Percentiles rank a stretch among this genome's conserved stretches.
These are phyloP conservation scores for Boehmeria nivea DNA, from an alignment of 306 rosid genomes.

Conservation along the genomic window DNA sequence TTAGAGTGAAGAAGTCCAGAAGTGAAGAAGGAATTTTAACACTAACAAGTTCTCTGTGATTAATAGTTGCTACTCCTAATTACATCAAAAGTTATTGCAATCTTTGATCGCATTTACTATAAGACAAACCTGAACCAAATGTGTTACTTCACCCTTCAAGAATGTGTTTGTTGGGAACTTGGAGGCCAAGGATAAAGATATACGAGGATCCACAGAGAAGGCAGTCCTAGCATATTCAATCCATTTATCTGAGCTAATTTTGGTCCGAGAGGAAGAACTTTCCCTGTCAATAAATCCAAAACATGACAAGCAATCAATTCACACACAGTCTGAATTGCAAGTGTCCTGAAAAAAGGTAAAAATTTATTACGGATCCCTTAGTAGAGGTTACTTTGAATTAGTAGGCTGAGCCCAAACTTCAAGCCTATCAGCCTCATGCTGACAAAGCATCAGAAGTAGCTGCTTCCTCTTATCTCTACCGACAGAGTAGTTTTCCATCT, in stretches of 20 bases:
- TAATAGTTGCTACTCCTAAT: no score
- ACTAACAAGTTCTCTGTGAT: no score
- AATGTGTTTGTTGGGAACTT: slow-evolving; percentile 77
- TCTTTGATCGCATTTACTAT: slow-evolving; percentile 8
- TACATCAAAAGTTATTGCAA: slow-evolving; percentile 18
- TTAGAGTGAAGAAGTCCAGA: no score
- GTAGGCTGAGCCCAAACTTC: slow-evolving; percentile 98
- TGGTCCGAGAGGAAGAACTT: slow-evolving; percentile 52
- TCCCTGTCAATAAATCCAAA: slow-evolving; percentile 41
- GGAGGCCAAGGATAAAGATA: slow-evolving; percentile 72
- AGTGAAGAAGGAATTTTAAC: no score
- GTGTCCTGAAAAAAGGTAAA: not conserved
- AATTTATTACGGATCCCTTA: not conserved
- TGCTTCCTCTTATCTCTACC: slow-evolving; percentile 88
- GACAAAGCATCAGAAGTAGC: slow-evolving; percentile 86
- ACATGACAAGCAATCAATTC: slow-evolving; percentile 2
- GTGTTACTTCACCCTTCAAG: slow-evolving; percentile 81
- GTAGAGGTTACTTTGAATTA: slow-evolving; percentile 66
- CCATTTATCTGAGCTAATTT: slow-evolving; percentile 87
- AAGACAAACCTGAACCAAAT: slow-evolving; percentile 72
- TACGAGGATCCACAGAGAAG: slow-evolving; percentile 87
- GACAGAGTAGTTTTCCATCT: slow-evolving; percentile 70
- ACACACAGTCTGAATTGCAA: not conserved
- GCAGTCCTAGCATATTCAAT: slow-evolving; percentile 83
- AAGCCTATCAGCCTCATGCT: slow-evolving; percentile 94